A percentile compares a stretch with the other conserved stretches of the same genome.
These are phyloP conservation scores for Rickenella mellea DNA, from an alignment of 768 basidiomycete species.

Conservation along the genomic window DNA sequence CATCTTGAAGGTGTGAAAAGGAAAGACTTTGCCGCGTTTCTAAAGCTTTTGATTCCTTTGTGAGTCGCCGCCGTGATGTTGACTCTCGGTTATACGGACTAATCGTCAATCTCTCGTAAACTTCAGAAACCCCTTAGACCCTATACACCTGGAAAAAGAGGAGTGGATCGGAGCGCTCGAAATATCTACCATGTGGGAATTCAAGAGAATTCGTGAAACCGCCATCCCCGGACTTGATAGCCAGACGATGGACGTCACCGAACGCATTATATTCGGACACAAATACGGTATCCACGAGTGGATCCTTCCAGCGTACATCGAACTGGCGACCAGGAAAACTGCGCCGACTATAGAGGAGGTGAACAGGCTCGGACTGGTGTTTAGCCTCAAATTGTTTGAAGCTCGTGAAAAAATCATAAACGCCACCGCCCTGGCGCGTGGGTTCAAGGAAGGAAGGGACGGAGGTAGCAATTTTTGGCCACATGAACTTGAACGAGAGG, in stretches of 20 bases:
- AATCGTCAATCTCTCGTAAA: background rate
- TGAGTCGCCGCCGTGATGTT: constrained; percentile 7
- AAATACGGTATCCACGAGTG: background rate
- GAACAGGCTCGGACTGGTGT: background rate
- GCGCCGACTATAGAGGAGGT: background rate
- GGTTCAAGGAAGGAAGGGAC: no score
- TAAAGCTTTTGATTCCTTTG: constrained; percentile 19
- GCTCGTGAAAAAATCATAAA: no score
- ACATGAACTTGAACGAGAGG: no score
- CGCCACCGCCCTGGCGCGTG: no score
- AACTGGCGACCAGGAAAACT: background rate
- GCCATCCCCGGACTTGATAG: constrained; percentile 14
- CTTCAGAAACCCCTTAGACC: constrained; percentile 12
- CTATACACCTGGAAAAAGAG: constrained; percentile 7
- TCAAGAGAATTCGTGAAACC: constrained; percentile 18
- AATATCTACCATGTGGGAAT: constrained; percentile 29
- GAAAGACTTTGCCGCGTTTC: constrained; percentile 16
- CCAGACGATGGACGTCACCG: background rate
- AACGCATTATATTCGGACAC: background rate
- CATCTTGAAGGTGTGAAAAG: constrained; percentile 16
- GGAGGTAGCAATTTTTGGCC: no score
- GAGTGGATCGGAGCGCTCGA: constrained; percentile 31
- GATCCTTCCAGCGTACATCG: background rate
- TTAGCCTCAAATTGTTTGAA: background rate
- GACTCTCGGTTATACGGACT: background rate